Percentiles rank a stretch among this genome's conserved stretches.
phyloP scores from a whole-genome alignment of 2,329 filamentous ascomycete genomes.

The Sarocladium oryzae region DNA sequence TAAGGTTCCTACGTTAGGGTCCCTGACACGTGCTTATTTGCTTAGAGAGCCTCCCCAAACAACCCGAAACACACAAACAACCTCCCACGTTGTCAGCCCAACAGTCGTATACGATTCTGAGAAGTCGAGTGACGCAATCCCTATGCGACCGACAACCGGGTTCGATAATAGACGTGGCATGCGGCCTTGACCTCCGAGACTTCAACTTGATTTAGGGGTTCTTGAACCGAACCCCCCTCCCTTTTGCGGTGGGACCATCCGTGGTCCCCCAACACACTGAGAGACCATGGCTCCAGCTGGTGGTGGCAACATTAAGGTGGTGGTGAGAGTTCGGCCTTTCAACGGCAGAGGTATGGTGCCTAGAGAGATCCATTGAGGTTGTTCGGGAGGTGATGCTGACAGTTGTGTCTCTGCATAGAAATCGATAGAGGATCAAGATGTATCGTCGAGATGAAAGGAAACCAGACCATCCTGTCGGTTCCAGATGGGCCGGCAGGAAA shows the following conservation, averaged over 20 bases:
- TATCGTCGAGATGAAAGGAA: slow-evolving; percentile 93
- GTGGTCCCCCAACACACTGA: slow-evolving; percentile 27
- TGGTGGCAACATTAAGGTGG: slow-evolving; percentile 98
- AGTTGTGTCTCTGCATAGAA: slow-evolving; percentile 47
- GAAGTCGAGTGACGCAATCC: neutral
- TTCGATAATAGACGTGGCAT: neutral
- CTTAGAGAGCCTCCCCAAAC: neutral
- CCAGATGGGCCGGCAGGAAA: slow-evolving; percentile 59
- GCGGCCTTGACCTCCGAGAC: neutral
- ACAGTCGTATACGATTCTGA: neutral
- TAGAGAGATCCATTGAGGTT: neutral
- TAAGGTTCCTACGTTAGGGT: neutral
- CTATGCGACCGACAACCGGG: neutral
- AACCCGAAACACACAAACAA: neutral
- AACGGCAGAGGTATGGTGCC: slow-evolving; percentile 72
- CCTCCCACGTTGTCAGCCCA: neutral
- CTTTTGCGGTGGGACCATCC: slow-evolving; percentile 21
- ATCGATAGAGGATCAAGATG: slow-evolving; percentile 88
- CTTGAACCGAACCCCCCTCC: neutral
- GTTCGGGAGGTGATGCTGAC: neutral
- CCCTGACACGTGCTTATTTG: slow-evolving; percentile 7
- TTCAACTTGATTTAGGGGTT: neutral
- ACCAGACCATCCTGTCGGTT: slow-evolving; percentile 78
- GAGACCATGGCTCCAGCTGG: slow-evolving; percentile 45
- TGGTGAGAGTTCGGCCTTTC: slow-evolving; percentile 93